Conservation (phyloP, 139 green algal genomes). For the Auxenochlorella pyrenoidosa region DNA sequence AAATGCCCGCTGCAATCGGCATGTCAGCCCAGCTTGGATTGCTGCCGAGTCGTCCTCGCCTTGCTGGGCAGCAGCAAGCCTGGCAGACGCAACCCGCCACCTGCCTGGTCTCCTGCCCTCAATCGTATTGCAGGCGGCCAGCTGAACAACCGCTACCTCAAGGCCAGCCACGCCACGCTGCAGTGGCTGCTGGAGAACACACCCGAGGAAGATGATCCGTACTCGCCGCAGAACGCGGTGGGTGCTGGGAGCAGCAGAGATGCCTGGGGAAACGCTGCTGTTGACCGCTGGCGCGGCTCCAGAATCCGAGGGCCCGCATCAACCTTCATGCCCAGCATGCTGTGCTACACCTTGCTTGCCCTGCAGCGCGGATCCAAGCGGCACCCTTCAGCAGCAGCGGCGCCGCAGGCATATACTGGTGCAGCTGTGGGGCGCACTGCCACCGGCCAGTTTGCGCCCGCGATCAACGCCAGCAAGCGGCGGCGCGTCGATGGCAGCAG, state of each 20-base stretch:
- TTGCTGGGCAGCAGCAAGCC: no score
- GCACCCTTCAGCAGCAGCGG: background rate
- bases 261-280: no score
- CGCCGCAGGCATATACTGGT: background rate
- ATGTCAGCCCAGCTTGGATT: background rate
- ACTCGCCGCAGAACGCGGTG: constrained; percentile 10
- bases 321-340: background rate
- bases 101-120: background rate
- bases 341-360: background rate
- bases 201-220: constrained; percentile 28
- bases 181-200: constrained; percentile 55
- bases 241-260: background rate
- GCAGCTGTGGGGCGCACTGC: constrained; percentile 13
- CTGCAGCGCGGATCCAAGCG: constrained; percentile 26
- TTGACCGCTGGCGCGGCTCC: no score
- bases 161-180: constrained; percentile 31
- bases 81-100: no score
- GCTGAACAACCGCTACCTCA: constrained; percentile 47
- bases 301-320: no score
- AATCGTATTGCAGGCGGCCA: constrained; percentile 20
- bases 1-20: background rate
- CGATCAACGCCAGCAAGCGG: constrained; percentile 21
- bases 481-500: constrained; percentile 12
- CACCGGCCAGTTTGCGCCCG: constrained; percentile 35
- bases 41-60: no score